Percentiles rank a stretch among this genome's conserved stretches.
phyloP scores from a whole-genome alignment of 2,329 filamentous ascomycete genomes.

The Paecilomyces niveus region DNA sequence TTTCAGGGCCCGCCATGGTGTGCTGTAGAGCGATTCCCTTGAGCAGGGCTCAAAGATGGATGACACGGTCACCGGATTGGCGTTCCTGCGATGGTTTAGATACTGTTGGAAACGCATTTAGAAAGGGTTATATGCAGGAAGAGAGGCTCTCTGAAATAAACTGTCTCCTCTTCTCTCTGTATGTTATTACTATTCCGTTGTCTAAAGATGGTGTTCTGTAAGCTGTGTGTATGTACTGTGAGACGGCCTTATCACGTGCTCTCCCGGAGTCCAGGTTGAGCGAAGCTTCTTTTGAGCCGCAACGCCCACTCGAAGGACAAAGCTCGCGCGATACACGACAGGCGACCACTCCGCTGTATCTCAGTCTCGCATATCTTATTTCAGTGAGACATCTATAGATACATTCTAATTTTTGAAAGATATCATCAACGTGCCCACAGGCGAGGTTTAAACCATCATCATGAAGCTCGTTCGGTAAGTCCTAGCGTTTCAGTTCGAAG shows the following conservation, averaged over 20 bases:
- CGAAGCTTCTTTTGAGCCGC: constrained; percentile 1
- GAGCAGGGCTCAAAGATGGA: not conserved
- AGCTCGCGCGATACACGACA: not conserved
- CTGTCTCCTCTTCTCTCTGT: not conserved
- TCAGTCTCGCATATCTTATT: constrained; percentile 8
- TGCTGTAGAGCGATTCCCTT: constrained; percentile 21
- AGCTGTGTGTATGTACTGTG: not conserved
- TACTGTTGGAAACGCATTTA: not conserved
- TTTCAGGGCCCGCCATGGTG: constrained; percentile 66
- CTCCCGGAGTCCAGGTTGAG: not conserved
- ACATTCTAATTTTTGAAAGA: constrained; percentile 4
- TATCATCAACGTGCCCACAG: not conserved
- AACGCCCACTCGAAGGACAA: not conserved
- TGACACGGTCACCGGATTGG: not conserved
- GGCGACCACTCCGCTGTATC: constrained; percentile 5
- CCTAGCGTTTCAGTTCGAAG: not conserved
- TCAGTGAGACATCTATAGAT: not conserved
- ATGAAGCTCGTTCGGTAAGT: constrained; percentile 97
- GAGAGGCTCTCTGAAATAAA: not conserved
- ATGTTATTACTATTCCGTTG: not conserved
- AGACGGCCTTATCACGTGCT: not conserved
- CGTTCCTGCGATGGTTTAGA: not conserved
- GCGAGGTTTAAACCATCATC: constrained; percentile 34
- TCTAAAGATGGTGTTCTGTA: not conserved
- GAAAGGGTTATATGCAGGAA: not conserved